These are phyloP conservation scores for Acer yangbiense DNA, from an alignment of 345 rosid species.

Conservation along the genomic window DNA sequence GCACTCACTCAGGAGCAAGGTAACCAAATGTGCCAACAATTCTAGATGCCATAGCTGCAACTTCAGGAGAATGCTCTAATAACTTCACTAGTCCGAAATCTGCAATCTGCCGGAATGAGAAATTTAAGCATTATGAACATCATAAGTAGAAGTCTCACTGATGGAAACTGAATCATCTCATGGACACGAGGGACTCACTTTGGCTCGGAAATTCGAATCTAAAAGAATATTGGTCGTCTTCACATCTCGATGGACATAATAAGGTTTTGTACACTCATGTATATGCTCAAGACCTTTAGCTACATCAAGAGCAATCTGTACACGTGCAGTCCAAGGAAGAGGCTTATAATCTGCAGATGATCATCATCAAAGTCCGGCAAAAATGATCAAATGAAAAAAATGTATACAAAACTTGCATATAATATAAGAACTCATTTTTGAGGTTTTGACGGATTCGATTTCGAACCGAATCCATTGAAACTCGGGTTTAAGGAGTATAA, in stretches of 20 bases:
- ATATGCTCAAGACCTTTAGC: constrained; percentile 47
- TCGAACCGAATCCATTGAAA: too few species aligned
- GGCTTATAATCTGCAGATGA: constrained; percentile 32
- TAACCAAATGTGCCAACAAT: constrained; percentile 47
- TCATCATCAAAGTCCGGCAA: background rate
- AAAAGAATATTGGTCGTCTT: constrained; percentile 44
- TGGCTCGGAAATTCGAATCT: constrained; percentile 36
- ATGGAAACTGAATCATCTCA: background rate
- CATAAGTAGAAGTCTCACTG: background rate
- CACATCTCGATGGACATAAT: constrained; percentile 38
- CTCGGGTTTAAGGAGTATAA: too few species aligned
- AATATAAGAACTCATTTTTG: too few species aligned
- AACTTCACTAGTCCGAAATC: constrained; percentile 43
- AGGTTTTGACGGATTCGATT: too few species aligned
- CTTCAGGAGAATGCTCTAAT: constrained; percentile 34
- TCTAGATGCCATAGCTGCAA: constrained; percentile 35
- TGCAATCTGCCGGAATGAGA: constrained; percentile 34
- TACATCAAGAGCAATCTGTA: constrained; percentile 41
- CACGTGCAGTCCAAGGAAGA: constrained; percentile 29
- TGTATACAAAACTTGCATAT: too few species aligned
- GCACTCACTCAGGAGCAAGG: constrained; percentile 43
- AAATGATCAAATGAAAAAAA: too few species aligned
- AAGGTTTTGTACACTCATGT: constrained; percentile 36
- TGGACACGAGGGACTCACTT: constrained; percentile 21
- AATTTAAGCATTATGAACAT: background rate